Conservation (phyloP, 306 rosid species). For the Glycine soja region DNA sequence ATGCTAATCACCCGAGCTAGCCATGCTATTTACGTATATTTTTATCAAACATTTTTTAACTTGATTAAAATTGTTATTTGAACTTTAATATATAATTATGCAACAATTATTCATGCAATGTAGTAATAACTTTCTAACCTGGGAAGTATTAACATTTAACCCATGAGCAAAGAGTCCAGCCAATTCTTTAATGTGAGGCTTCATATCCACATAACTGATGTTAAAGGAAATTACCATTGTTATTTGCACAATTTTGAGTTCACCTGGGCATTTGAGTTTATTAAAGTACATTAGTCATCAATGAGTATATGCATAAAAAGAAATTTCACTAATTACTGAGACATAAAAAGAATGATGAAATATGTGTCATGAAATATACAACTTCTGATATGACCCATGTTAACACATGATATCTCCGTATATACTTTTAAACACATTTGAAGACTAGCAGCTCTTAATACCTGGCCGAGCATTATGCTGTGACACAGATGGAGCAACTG, state of each 20-base stretch:
- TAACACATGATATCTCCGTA: constrained; percentile 20
- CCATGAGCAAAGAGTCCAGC: constrained; percentile 74
- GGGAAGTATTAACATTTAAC: constrained; percentile 75
- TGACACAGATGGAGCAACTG: constrained; percentile 62
- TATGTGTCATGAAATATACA: constrained; percentile 24
- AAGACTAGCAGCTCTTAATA: constrained; percentile 41
- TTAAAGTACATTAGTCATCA: constrained; percentile 32
- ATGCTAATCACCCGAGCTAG: constrained; percentile 26
- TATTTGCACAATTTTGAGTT: constrained; percentile 61
- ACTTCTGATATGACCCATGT: constrained; percentile 42
- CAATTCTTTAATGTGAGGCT: constrained; percentile 74
- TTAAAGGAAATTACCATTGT: constrained; percentile 73
- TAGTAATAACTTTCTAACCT: constrained; percentile 63
- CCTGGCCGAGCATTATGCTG: constrained; percentile 61
- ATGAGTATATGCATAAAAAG: constrained; percentile 22
- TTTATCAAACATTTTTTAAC: constrained; percentile 6
- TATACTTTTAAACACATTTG: constrained; percentile 12
- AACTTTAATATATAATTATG: constrained; percentile 16
- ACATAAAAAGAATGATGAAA: constrained; percentile 37
- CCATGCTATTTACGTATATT: constrained; percentile 16
- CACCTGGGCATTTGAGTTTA: constrained; percentile 60
- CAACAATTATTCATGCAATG: not conserved
- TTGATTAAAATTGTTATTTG: constrained; percentile 4
- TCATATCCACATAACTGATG: constrained; percentile 67
- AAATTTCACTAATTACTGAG: constrained; percentile 19